Percentiles rank a stretch among this genome's conserved stretches.
Conservation (phyloP, 768 basidiomycete genomes). For the Hortiboletus campestris region DNA sequence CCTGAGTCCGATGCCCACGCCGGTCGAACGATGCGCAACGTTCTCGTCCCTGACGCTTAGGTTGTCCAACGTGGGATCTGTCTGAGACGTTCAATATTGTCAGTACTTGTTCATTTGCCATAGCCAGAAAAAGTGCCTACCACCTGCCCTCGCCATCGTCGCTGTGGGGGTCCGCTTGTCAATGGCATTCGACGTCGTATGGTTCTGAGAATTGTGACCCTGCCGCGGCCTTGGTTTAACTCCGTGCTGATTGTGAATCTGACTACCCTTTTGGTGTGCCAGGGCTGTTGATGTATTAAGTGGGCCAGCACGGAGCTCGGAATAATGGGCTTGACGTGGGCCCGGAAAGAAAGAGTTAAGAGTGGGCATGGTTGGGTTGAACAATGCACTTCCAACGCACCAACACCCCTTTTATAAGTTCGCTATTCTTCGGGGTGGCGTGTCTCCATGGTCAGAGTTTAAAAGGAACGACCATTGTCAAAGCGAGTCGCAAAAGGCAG, state of each 20-base stretch:
- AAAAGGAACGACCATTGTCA: constrained; percentile 6
- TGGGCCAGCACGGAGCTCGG: background rate
- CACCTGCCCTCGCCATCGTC: background rate
- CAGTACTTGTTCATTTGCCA: background rate
- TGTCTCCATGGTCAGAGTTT: background rate
- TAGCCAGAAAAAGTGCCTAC: constrained; percentile 6
- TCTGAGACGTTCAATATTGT: constrained; percentile 6
- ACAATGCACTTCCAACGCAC: background rate
- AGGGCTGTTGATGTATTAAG: background rate
- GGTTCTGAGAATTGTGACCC: background rate
- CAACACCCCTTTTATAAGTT: constrained; percentile 6
- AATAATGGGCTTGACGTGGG: background rate
- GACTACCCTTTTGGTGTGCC: background rate
- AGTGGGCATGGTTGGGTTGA: constrained; percentile 2
- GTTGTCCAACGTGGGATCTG: background rate
- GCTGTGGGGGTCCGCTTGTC: background rate
- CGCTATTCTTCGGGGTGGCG: constrained; percentile 1
- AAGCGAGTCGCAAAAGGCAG: constrained; percentile 5
- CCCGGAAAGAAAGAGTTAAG: background rate
- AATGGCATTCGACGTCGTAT: background rate
- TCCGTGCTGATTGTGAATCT: background rate
- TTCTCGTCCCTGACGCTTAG: constrained; percentile 1
- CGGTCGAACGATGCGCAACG: background rate
- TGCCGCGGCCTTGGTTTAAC: background rate
- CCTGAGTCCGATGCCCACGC: background rate